Evolutionary conservation across 306 rosid genomes (phyloP), one percentile per base, ranked within the genome.

Genomic region (Casuarina glauca): DNA sequence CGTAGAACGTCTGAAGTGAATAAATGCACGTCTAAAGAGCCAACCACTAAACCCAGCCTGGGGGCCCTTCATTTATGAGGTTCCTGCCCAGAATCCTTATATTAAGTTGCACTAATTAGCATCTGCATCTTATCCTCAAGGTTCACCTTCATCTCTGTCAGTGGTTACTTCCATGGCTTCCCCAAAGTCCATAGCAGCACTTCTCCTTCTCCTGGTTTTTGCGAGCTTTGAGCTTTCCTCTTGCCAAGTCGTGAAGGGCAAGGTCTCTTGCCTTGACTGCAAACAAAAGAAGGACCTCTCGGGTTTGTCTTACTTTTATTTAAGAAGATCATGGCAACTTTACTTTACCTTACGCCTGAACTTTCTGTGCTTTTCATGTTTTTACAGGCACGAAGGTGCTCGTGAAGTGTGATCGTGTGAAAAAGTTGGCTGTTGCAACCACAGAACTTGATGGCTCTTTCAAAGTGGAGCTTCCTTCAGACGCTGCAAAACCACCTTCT

Each of bases 181-280:
- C 77, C 39, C 81, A 76, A 86, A 75, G 55, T 6, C 81, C 19
- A 75, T 86, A 77, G 62, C 80, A 44, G 76, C 84, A 19, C 78
- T 92, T 72, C 54, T 90, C 60, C 73, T 88, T 63, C 90, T 83
- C 4, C 35, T 87, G 73, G 84, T 81, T 71, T 60, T 90, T 44
- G 81, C 86, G 7, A 76, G 62, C 68, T 62, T 83, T 55, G 76
- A 86, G 69, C 84, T 79, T 17, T 81, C 98, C 15, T 46, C 84
- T 38, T 73, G 83, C 84, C 90, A 80, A 74, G 71, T 76, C 15
- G 79, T 89, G 1, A 81, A 86, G 73, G 97, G 86, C 75, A 94
- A 87, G 70, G 82, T 92, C 79, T 71, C 94, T 74, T 92, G 97
- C 91, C 87, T 74, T 9, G 95, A 94, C 62, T 94, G 97, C 85